A percentile compares a stretch with the other conserved stretches of the same genome.
Evolutionary conservation across 2,329 filamentous ascomycete genomes (phyloP).

Genomic region (Colletotrichum limetticola): DNA sequence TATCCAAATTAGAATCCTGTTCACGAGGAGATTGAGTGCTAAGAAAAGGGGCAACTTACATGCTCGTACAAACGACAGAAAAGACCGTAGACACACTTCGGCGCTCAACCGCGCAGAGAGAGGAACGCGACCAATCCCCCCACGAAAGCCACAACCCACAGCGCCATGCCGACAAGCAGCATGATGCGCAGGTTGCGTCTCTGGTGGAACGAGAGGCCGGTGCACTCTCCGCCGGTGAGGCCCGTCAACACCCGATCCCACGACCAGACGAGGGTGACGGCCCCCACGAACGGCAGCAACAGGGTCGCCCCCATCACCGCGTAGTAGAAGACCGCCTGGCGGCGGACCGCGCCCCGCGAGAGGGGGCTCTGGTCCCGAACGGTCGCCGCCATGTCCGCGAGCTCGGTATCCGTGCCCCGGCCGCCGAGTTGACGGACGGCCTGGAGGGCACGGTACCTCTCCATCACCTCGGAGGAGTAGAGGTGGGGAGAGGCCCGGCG

Average conservation of each 20-base stretch:
- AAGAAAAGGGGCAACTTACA: neutral
- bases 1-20: neutral
- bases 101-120: neutral
- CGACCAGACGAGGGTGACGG: neutral
- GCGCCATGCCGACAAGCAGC: constrained; percentile 17
- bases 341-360: constrained; percentile 10
- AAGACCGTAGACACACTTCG: neutral
- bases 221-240: constrained; percentile 29
- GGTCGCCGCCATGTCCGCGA: constrained; percentile 27
- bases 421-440: constrained; percentile 21
- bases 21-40: too few relatives aligned
- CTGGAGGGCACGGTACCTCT: constrained; percentile 5
- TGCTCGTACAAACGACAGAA: constrained; percentile 4
- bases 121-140: constrained; percentile 10
- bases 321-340: constrained; percentile 17
- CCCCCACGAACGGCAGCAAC: constrained; percentile 18
- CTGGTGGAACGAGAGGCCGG: constrained; percentile 25
- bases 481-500: constrained; percentile 21
- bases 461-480: neutral
- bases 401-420: constrained; percentile 29
- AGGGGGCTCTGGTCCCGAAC: constrained; percentile 3
- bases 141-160: constrained; percentile 18
- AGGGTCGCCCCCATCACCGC: constrained; percentile 9
- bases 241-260: constrained; percentile 1
- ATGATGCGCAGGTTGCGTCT: constrained; percentile 26